A percentile compares a stretch with the other conserved stretches of the same genome.
Conservation (phyloP, 2,329 filamentous ascomycete species). For the Fusarium globosum region DNA sequence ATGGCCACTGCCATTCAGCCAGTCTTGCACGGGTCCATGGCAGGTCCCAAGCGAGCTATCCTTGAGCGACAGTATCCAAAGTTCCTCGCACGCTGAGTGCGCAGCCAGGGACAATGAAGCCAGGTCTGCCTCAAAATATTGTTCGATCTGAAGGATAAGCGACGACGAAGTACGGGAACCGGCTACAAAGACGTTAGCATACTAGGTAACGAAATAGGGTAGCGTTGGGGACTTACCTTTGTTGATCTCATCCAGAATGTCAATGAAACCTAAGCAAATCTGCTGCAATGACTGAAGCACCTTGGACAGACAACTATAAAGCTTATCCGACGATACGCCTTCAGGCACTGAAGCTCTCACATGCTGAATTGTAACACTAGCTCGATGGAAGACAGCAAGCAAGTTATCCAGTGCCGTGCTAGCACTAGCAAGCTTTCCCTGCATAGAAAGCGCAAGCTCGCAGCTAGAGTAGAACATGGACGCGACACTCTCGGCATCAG, state of each 20-base stretch:
- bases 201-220: fast-evolving
- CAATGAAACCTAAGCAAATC: not conserved
- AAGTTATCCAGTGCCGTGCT: not conserved
- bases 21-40: not conserved
- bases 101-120: not conserved
- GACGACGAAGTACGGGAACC: not conserved
- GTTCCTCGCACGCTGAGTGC: not conserved
- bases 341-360: not conserved
- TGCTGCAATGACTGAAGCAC: not conserved
- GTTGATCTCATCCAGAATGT: not conserved
- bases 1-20: not conserved
- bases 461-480: not conserved
- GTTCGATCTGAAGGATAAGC: not conserved
- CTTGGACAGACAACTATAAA: not conserved
- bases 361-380: not conserved
- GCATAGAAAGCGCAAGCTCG: not conserved
- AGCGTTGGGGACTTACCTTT: not conserved
- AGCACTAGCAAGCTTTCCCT: not conserved
- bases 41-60: not conserved
- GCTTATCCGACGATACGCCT: not conserved
- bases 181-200: not conserved
- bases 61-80: not conserved
- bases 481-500: not conserved
- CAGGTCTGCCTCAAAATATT: not conserved
- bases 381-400: not conserved